These are phyloP conservation scores for Ceratorhiza oryzae-sativae DNA, from an alignment of 1,284 basidiomycete genomes.

Conservation along the genomic window DNA sequence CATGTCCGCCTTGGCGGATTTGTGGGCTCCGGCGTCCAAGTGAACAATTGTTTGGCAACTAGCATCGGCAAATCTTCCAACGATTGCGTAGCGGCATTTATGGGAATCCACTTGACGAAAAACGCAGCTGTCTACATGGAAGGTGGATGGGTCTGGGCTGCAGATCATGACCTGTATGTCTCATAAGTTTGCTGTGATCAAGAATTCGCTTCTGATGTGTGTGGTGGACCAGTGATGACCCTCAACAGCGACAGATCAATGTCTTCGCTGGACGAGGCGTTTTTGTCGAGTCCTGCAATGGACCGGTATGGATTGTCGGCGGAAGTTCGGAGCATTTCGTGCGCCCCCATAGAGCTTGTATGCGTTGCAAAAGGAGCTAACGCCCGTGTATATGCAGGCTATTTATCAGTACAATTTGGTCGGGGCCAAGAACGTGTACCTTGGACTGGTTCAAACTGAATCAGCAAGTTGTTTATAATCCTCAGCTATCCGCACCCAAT, in stretches of 20 bases:
- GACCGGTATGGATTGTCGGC: slow-evolving; percentile 50
- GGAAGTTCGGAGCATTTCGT: slow-evolving; percentile 63
- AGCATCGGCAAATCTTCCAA: slow-evolving; percentile 51
- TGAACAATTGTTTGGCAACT: slow-evolving; percentile 54
- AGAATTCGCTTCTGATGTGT: slow-evolving; percentile 31
- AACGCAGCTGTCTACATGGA: slow-evolving; percentile 58
- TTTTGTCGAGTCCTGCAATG: slow-evolving; percentile 60
- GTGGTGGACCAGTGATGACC: slow-evolving; percentile 3
- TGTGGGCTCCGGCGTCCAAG: slow-evolving; percentile 64
- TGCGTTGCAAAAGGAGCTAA: background rate
- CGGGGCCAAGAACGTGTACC: slow-evolving; percentile 69
- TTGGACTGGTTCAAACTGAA: slow-evolving; percentile 68
- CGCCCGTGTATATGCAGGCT: background rate
- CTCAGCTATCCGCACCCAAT: background rate
- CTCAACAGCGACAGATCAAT: slow-evolving; percentile 56
- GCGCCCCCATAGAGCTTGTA: background rate
- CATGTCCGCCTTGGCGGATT: slow-evolving; percentile 61
- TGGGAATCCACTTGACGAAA: slow-evolving; percentile 67
- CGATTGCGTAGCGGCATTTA: slow-evolving; percentile 64
- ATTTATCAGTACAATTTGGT: slow-evolving; percentile 72
- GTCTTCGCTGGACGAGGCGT: slow-evolving; percentile 77
- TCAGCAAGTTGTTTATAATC: slow-evolving; percentile 17
- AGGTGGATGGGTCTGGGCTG: slow-evolving; percentile 79
- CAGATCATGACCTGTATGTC: slow-evolving; percentile 63
- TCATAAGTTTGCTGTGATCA: background rate